phyloP scores from a whole-genome alignment of 2,329 filamentous ascomycete species.

The Fusarium setosum region DNA sequence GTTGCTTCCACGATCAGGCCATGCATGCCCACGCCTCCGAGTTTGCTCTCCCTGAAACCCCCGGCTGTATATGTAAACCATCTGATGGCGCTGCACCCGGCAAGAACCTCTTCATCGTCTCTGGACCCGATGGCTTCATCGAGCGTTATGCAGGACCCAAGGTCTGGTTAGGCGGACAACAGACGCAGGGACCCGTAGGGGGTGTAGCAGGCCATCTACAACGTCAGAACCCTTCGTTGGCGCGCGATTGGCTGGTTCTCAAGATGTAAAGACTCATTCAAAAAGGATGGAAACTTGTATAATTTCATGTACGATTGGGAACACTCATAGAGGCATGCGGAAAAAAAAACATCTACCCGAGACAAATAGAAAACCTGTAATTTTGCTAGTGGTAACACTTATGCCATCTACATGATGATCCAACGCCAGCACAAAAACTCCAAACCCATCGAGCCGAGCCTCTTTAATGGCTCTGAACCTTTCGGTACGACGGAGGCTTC shows the following conservation, averaged over 20 bases:
- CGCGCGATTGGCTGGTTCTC: constrained; percentile 62
- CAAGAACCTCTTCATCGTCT: constrained; percentile 81
- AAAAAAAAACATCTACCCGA: constrained; percentile 14
- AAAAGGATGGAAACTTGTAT: constrained; percentile 1
- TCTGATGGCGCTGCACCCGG: constrained; percentile 47
- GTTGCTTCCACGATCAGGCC: constrained; percentile 46
- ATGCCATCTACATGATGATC: constrained; percentile 30
- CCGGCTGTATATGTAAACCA: constrained; percentile 42
- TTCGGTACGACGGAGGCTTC: constrained; percentile 93
- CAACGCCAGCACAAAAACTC: constrained; percentile 33
- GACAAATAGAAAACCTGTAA: constrained; percentile 23
- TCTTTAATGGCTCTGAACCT: constrained; percentile 78
- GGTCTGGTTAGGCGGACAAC: constrained; percentile 76
- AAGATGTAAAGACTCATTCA: constrained; percentile 57
- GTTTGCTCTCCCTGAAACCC: constrained; percentile 43
- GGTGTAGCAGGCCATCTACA: constrained; percentile 74
- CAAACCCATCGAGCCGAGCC: constrained; percentile 4
- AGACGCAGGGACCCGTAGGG: constrained; percentile 79
- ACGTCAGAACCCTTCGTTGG: constrained; percentile 52
- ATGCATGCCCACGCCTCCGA: constrained; percentile 46
- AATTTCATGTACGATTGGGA: constrained; percentile 5
- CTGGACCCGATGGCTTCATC: constrained; percentile 92
- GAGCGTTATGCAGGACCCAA: constrained; percentile 83
- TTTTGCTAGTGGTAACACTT: constrained; percentile 23
- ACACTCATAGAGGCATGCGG: constrained; percentile 21